Base-by-base conservation (phyloP, 192 early-diverging fungal species). In the Gonapodya sp. region DNA sequence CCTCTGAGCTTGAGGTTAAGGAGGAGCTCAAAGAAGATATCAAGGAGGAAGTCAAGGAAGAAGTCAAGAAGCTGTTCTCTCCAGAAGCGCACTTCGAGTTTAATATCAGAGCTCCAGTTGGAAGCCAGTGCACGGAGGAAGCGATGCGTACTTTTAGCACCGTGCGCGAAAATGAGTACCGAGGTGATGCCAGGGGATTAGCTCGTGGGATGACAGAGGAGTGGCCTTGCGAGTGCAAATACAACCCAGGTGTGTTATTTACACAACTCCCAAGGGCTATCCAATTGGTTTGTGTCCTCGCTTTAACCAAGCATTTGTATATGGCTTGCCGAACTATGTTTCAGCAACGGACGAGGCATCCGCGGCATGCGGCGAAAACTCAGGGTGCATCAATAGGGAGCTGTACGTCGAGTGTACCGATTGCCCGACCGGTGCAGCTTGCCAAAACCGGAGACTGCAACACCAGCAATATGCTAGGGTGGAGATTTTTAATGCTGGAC, bases 371-470 rank as follows among this genome's bases (percentile, higher is more conserved):
- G 98, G 98, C 34, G 93, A 93, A 31, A 88, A 88, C 80, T 90
- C 93, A 24, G 89, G 92, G 73, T 99, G 98, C 84, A 97, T 99
- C 81, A 99, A 99, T 83, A 89, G 95, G 36, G 90, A 93, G 80
- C 85, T 97, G 34, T 94, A 93, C 79, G 94, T 97, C 81, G 97
- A 99, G 85, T 99, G 97, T 85, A 92, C 92, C 46, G 92, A 91
- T 1, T 99, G 97, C 84, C 95, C 95, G 2, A 92, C 91, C 78
- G 96, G 95, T 0, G 86, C 91, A 77, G 92, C 93, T 84, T 99
- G 97, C 85, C 89, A 92, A 75, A 99, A 99, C 83, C 90, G 94
- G 79, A 87, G 97, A 79, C 96, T 99, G 75, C 94, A 95, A 87
- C 89, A 89, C 73, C 89, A 89, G 81, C 87, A 96, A 36, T 97